phyloP scores from a whole-genome alignment of 495 filamentous ascomycete genomes.

The Lentithecium fluviatile region DNA sequence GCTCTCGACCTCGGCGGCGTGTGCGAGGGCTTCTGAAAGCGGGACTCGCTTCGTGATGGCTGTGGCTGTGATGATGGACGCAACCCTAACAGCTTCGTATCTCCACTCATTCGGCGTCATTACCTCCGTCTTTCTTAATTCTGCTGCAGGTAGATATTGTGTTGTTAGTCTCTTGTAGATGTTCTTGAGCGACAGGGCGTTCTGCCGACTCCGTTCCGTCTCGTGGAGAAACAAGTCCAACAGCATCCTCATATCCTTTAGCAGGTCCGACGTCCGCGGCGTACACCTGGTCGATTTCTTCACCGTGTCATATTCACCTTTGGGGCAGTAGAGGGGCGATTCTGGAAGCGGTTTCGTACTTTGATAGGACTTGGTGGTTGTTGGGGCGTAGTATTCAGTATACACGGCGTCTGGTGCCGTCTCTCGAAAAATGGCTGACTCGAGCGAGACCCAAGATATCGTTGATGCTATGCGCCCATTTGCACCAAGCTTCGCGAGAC shows the following conservation, averaged over 20 bases:
- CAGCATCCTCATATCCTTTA: constrained; percentile 26
- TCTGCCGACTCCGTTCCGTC: constrained; percentile 18
- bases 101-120: constrained; percentile 30
- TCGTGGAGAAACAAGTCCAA: constrained; percentile 35
- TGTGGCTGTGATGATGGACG: constrained; percentile 32
- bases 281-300: constrained; percentile 12
- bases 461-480: constrained; percentile 30
- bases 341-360: constrained; percentile 30
- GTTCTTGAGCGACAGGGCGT: constrained; percentile 16
- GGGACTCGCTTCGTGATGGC: constrained; percentile 41
- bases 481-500: constrained; percentile 29
- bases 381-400: constrained; percentile 22
- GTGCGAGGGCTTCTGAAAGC: constrained; percentile 42
- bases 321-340: constrained; percentile 36
- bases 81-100: constrained; percentile 39
- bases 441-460: constrained; percentile 29
- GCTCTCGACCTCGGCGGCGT: constrained; percentile 21
- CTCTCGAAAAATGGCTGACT: constrained; percentile 35
- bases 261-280: constrained; percentile 13
- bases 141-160: constrained; percentile 6
- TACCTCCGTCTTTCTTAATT: constrained; percentile 7
- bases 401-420: constrained; percentile 30
- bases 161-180: constrained; percentile 21
- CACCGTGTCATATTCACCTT: constrained; percentile 26
- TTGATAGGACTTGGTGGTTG: constrained; percentile 7